phyloP scores from a whole-genome alignment of 108 stramenopile species.

The Cyclostephanos invisitatus region DNA sequence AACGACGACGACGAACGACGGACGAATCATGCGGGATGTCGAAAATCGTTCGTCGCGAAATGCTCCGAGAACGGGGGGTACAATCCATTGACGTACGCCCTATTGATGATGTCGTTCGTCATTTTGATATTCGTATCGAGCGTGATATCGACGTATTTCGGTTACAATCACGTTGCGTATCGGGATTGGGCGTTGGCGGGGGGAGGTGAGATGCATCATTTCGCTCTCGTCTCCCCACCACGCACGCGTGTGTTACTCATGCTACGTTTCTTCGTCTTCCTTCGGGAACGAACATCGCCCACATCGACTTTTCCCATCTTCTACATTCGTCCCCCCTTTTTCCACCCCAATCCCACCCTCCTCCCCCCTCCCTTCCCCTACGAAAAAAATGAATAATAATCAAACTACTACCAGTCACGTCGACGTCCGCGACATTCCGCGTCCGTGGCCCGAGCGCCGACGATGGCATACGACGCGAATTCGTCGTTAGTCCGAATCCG shows the following conservation, averaged over 20 bases:
- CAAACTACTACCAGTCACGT: conserved; percentile 17
- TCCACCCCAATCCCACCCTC: no score
- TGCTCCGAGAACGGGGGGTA: conserved; percentile 27
- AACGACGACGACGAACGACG: not conserved
- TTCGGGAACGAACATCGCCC: no score
- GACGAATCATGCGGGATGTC: not conserved
- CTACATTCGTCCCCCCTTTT: no score
- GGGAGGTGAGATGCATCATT: conserved; percentile 9
- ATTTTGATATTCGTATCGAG: conserved; percentile 42
- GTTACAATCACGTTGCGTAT: conserved; percentile 38
- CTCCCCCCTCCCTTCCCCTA: no score
- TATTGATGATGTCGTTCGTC: conserved; percentile 31
- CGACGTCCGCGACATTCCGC: conserved; percentile 51
- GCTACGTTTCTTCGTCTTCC: no score
- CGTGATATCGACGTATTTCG: conserved; percentile 25
- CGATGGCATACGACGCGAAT: conserved; percentile 27
- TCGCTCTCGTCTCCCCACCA: no score
- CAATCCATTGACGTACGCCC: conserved; percentile 38
- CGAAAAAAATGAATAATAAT: no score
- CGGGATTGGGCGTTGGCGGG: conserved; percentile 54
- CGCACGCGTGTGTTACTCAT: no score
- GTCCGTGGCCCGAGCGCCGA: conserved; percentile 37
- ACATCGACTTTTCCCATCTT: no score
- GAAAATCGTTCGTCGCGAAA: conserved; percentile 13
- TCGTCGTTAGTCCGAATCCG: conserved; percentile 29